A percentile compares a stretch with the other conserved stretches of the same genome.
phyloP scores from a whole-genome alignment of 2,329 filamentous ascomycete genomes.

The Aspergillus ruber region DNA sequence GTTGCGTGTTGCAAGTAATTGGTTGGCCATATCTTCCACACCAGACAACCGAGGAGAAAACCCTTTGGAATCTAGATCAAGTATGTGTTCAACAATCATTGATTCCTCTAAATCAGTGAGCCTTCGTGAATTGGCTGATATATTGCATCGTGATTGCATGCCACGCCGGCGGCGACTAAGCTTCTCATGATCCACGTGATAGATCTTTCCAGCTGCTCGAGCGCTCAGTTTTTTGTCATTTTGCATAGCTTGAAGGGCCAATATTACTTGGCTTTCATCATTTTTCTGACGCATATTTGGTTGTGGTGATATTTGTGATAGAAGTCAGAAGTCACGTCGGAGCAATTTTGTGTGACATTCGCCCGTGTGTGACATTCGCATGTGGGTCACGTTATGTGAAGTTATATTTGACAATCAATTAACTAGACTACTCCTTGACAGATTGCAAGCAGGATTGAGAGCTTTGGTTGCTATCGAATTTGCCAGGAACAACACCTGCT shows the following conservation, averaged over 20 bases:
- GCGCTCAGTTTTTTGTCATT: background rate
- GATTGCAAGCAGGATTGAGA: background rate
- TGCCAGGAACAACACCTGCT: constrained; percentile 5
- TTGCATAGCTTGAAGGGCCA: background rate
- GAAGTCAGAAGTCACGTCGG: background rate
- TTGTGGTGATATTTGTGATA: background rate
- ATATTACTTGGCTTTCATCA: background rate
- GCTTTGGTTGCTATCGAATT: background rate
- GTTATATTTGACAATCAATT: background rate
- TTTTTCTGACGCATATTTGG: background rate
- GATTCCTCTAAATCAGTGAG: background rate
- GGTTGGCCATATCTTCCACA: no score
- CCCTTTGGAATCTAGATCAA: background rate
- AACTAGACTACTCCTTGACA: background rate
- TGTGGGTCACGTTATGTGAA: no score
- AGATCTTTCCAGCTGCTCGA: background rate
- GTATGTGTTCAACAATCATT: background rate
- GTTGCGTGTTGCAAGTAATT: no score
- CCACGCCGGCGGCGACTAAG: background rate
- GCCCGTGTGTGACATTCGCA: no score
- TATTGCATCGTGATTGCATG: background rate
- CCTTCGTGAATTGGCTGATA: background rate
- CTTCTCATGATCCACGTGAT: background rate
- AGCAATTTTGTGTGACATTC: background rate
- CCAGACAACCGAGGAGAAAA: background rate